Evolutionary conservation across 768 basidiomycete genomes (phyloP), one percentile per base, ranked within the genome.

Genomic region (Hortiboletus campestris): DNA sequence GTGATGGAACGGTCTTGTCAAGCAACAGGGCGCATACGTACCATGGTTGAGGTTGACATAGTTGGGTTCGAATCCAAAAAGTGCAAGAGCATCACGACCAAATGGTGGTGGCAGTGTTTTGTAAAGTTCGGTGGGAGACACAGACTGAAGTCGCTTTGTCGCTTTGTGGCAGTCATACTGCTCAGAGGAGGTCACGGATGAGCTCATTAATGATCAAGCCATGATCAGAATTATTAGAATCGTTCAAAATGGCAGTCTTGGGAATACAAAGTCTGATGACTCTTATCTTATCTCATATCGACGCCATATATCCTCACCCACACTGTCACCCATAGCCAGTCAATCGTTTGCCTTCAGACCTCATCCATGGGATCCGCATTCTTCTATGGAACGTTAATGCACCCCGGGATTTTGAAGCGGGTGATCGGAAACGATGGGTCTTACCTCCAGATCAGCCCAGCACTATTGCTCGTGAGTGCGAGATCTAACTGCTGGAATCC

Each of bases 341-440:
- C 36, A 41, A 22, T 44, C 52, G 28, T 36, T 51, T 32, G 2
- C 11, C 43, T 41, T 14, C 31, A 35, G 17, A 50, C 25, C 22
- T 19, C 46, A 29, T 17, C 51, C 17, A 75, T 76, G 73, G 43
- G 68, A 57, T 72, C 75, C 25, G 86, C 86, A 17, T 95, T 94
- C 72, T 89, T 93, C 75, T 94, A 95, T 71, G 95, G 95, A 13
- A 96, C 91, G 0, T 75, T 98, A 20, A 85, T 95, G 79, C 91
- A 94, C 63, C 93, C 94, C 7, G 82, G 81, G 47, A 88, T 98
- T 64, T 75, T 97, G 38, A 81, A 77, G 54, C 76, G 85, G 19
- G 93, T 97, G 8, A 84, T 97, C 42, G 77, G 78, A 8, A 85
- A 89, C 62, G 75, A 84, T 43, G 89, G 87, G 9, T 62, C 73